Evolutionary conservation across 208 protist genomes (phyloP), one percentile per base, ranked within the genome.

Genomic region (Trypanosoma vivax): DNA sequence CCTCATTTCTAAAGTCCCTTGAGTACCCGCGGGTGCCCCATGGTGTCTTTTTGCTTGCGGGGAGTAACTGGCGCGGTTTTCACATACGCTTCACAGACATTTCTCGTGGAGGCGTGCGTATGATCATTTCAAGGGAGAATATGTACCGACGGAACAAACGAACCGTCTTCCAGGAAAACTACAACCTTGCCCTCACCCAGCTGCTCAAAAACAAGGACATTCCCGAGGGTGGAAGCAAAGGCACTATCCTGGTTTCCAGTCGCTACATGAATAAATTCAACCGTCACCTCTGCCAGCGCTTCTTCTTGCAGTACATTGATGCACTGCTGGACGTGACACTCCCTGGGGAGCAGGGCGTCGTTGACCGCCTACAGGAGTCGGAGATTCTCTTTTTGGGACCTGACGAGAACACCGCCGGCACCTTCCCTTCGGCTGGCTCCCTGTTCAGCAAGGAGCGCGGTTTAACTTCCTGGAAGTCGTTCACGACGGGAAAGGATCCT

Each of bases 201-300:
- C 74, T 96, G 55, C 75, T 87, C 23, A 97, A 98, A 78, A 98
- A 98, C 72, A 97, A 98, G 75, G 96, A 98, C 66, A 98, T 98
- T 50, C 93, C 96, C 23, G 96, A 98, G 66, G 91, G 90, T 58
- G 96, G 96, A 38, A 95, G 84, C 60, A 98, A 98, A 81, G 95
- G 93, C 34, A 97, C 90, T 0, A 86, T 95, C 39, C 79, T 95
- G n/a, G 73, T 92, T 19, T 79, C 79, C 46, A 77, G 68, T 53
- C 60, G 71, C 55, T 85, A 83, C 72, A 55, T 86, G 10, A 86
- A 78, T 68, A 68, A 73, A 58, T 88, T 88, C 68, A 72, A 83
- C 42, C 60, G 81, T 40, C 54, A 69, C 38, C 77, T 55, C 46
- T 88, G 83, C 57, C 46, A 83, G 42, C 64, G 70, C 34, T 79